A percentile compares a stretch with the other conserved stretches of the same genome.
phyloP scores from a whole-genome alignment of 1,284 basidiomycete species.

The Fomes fomentarius region DNA sequence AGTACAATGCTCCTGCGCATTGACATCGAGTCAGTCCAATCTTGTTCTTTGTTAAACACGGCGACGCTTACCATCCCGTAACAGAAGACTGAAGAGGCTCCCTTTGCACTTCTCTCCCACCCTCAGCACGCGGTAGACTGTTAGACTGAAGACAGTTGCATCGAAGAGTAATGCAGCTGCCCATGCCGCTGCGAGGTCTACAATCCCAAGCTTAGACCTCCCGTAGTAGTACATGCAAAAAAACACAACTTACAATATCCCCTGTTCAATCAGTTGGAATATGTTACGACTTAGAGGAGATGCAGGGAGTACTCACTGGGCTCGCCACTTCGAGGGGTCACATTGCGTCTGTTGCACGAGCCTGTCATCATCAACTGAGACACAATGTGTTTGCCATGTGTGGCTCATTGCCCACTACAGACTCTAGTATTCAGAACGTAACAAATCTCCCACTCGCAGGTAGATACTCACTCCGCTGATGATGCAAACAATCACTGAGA shows the following conservation, averaged over 20 bases:
- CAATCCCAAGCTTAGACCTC: not conserved
- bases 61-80: constrained; percentile 5
- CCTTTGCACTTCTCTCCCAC: not conserved
- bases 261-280: not conserved
- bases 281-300: not conserved
- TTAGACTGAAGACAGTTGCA: not conserved
- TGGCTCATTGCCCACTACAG: not conserved
- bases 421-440: not conserved
- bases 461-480: constrained; percentile 2
- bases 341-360: not conserved
- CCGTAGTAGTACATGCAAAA: too few species aligned
- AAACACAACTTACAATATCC: not conserved
- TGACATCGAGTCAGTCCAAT: too few species aligned
- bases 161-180: constrained; percentile 1
- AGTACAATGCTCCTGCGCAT: constrained; percentile 5
- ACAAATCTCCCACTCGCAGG: not conserved
- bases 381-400: not conserved
- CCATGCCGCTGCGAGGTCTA: constrained; percentile 4
- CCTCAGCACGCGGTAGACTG: not conserved
- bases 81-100: constrained; percentile 1
- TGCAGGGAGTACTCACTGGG: not conserved
- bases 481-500: not conserved
- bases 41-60: too few species aligned
- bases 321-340: not conserved
- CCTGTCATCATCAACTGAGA: not conserved